These are phyloP conservation scores for Clathrospora elynae DNA, from an alignment of 2,329 filamentous ascomycete species.

Conservation along the genomic window DNA sequence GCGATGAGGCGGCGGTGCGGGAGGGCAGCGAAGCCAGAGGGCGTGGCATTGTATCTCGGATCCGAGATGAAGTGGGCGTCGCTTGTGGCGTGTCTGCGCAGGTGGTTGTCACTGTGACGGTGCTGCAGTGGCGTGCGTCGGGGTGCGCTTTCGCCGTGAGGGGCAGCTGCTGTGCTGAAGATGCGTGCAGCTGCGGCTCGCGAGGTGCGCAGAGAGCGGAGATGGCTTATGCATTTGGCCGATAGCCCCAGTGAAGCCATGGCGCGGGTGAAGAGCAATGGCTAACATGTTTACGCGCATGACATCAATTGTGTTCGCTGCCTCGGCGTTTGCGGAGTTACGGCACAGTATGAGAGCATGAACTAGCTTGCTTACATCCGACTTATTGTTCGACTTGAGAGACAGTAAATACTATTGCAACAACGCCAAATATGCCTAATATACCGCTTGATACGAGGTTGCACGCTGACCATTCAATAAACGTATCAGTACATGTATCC, in stretches of 20 bases:
- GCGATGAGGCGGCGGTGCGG: conserved; percentile 79
- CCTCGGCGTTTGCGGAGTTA: conserved; percentile 29
- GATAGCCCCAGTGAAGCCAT: conserved; percentile 19
- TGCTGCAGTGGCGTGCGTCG: conserved; percentile 37
- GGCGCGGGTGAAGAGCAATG: too few relatives aligned
- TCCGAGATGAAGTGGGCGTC: too few relatives aligned
- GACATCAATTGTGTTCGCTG: conserved; percentile 5
- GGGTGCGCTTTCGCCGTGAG: not conserved
- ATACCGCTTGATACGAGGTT: not conserved
- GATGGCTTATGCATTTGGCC: conserved; percentile 28
- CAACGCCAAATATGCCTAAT: conserved; percentile 14
- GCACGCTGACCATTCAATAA: not conserved
- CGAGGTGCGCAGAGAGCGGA: conserved; percentile 7
- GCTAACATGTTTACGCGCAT: too few relatives aligned
- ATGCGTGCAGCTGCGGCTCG: conserved; percentile 11
- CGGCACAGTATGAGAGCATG: too few relatives aligned
- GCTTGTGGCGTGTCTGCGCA: too few relatives aligned
- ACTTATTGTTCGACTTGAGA: conserved; percentile 2
- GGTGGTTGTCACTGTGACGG: not conserved
- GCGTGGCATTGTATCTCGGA: conserved; percentile 31
- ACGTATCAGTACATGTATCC: conserved; percentile 1
- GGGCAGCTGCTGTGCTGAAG: conserved; percentile 18
- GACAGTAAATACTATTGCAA: conserved; percentile 1
- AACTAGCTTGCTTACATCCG: too few relatives aligned
- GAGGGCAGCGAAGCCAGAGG: conserved; percentile 61